A percentile compares a stretch with the other conserved stretches of the same genome.
phyloP scores from a whole-genome alignment of 768 basidiomycete species.

The Lactarius quietus region DNA sequence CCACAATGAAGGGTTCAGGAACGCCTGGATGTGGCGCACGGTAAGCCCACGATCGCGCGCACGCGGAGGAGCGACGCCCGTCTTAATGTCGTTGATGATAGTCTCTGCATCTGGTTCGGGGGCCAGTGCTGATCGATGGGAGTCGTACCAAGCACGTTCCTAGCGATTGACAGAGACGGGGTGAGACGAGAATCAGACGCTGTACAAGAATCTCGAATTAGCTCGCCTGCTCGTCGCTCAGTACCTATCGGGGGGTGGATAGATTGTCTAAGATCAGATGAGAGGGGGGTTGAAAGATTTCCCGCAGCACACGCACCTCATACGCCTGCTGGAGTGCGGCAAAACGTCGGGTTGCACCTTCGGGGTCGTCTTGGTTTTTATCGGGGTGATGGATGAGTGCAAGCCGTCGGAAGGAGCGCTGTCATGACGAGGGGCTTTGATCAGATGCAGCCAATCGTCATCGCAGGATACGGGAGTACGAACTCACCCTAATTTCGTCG shows the following conservation, averaged over 20 bases:
- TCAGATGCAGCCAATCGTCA: constrained; percentile 13
- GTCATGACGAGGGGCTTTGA: constrained; percentile 9
- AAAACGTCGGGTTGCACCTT: constrained; percentile 85
- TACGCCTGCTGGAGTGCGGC: constrained; percentile 92
- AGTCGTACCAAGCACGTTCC: constrained; percentile 99
- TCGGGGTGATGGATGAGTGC: constrained; percentile 87
- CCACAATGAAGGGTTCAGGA: constrained; percentile 76
- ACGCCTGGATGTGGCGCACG: constrained; percentile 73
- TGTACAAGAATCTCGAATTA: background rate
- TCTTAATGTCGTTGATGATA: constrained; percentile 81
- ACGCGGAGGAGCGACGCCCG: constrained; percentile 55
- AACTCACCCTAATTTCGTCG: constrained; percentile 83
- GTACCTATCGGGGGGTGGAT: constrained; percentile 51
- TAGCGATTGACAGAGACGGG: constrained; percentile 33
- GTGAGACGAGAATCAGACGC: background rate
- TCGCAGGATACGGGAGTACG: background rate
- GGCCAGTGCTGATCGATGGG: constrained; percentile 74
- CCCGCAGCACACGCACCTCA: constrained; percentile 55
- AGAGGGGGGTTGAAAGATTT: background rate
- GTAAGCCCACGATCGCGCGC: constrained; percentile 72
- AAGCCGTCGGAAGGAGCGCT: constrained; percentile 81
- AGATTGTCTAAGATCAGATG: constrained; percentile 3
- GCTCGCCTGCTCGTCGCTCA: constrained; percentile 91
- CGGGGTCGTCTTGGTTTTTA: constrained; percentile 79
- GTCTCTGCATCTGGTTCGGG: constrained; percentile 81